These are phyloP conservation scores for Fusarium transvaalense DNA, from an alignment of 2,329 filamentous ascomycete species.

Conservation along the genomic window DNA sequence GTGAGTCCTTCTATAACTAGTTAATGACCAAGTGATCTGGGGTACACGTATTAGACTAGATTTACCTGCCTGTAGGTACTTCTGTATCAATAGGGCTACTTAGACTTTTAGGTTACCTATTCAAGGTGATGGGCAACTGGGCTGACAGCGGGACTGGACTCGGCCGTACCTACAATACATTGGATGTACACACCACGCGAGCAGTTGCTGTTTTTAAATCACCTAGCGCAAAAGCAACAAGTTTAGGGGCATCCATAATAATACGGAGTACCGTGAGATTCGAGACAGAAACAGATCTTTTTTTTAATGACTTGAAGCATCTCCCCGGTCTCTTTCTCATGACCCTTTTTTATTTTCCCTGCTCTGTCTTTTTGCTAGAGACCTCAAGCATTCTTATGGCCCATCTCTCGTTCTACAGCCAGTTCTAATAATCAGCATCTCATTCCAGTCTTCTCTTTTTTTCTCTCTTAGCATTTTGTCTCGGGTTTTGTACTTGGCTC, in stretches of 20 bases:
- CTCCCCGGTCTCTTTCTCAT: constrained; percentile 6
- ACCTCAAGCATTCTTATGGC: background rate
- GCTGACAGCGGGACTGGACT: background rate
- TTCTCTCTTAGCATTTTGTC: background rate
- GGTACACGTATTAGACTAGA: background rate
- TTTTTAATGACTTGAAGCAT: constrained; percentile 6
- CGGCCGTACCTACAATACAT: background rate
- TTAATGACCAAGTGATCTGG: constrained; percentile 16
- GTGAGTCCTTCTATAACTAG: constrained; percentile 3
- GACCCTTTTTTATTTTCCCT: constrained; percentile 8
- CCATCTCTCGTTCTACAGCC: background rate
- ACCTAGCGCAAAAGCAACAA: constrained; percentile 6
- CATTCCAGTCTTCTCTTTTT: background rate
- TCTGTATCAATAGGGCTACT: too few relatives aligned
- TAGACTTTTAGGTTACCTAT: background rate
- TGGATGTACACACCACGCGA: constrained; percentile 35
- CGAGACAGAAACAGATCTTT: background rate
- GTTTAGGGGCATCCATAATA: constrained; percentile 21
- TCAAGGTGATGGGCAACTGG: background rate
- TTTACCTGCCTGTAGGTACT: background rate
- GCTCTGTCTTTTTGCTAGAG: background rate
- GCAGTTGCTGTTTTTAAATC: constrained; percentile 43
- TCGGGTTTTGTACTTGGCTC: background rate
- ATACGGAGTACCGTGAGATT: constrained; percentile 7
- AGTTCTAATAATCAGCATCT: background rate